These are phyloP conservation scores for Plectosphaerella sp. DNA, from an alignment of 2,329 filamentous ascomycete species.

Conservation along the genomic window DNA sequence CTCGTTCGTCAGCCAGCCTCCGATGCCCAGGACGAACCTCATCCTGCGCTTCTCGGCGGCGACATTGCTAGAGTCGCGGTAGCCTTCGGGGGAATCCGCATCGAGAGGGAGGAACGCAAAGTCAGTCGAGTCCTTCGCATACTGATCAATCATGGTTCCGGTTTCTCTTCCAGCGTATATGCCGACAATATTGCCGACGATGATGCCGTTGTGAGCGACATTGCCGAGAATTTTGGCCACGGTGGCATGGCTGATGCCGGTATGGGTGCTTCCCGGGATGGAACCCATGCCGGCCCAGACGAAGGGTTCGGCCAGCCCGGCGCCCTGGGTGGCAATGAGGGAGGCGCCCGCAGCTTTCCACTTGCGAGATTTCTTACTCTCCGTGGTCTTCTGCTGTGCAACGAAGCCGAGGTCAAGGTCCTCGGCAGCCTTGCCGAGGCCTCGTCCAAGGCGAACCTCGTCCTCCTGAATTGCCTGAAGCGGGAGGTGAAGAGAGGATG, in stretches of 20 bases:
- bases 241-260: conserved; percentile 64
- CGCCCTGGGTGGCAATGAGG: conserved; percentile 63
- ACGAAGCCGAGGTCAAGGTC: conserved; percentile 25
- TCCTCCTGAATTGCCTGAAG: conserved; percentile 61
- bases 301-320: conserved; percentile 72
- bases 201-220: conserved; percentile 72
- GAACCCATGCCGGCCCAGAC: conserved; percentile 75
- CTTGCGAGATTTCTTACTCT: conserved; percentile 59
- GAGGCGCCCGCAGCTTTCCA: conserved; percentile 63
- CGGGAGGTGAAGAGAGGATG: conserved; percentile 67
- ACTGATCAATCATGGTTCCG: conserved; percentile 82
- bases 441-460: conserved; percentile 71
- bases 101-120: conserved; percentile 80
- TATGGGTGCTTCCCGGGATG: conserved; percentile 52
- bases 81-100: conserved; percentile 35
- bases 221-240: conserved; percentile 76
- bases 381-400: conserved; percentile 41
- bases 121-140: conserved; percentile 79
- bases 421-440: conserved; percentile 70
- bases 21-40: conserved; percentile 77
- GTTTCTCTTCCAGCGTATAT: conserved; percentile 85
- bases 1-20: conserved; percentile 72
- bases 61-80: conserved; percentile 45
- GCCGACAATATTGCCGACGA: conserved; percentile 83
- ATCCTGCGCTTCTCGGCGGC: conserved; percentile 60